These are phyloP conservation scores for Tetrahymena elliotti DNA, from an alignment of 73 alveolate species.

Conservation along the genomic window DNA sequence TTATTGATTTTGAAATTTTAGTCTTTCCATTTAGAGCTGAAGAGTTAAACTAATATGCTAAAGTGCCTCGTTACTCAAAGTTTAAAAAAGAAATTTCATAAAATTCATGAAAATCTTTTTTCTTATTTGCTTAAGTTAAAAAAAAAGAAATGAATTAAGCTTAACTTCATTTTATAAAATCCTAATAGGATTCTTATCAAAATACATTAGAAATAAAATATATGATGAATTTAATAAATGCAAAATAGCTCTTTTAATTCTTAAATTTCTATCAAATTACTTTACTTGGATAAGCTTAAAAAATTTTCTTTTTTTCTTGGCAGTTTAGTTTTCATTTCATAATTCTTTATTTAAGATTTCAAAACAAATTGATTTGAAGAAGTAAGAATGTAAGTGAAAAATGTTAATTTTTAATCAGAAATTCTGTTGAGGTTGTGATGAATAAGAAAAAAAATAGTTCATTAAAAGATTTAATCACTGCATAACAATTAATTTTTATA, in stretches of 20 bases:
- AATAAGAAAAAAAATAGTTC: neutral
- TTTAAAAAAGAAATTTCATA: neutral
- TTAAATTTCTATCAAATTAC: neutral
- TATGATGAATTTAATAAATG: neutral
- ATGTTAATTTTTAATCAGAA: neutral
- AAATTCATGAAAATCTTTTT: neutral
- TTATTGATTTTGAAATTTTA: too few relatives aligned
- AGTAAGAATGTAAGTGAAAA: neutral
- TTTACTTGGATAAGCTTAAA: neutral
- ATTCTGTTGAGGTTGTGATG: neutral
- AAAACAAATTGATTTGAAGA: too few relatives aligned
- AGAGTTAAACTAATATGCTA: neutral
- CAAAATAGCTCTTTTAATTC: neutral
- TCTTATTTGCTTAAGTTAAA: neutral
- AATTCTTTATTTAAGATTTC: neutral
- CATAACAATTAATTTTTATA: too few relatives aligned
- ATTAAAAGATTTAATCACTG: neutral
- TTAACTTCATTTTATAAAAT: neutral
- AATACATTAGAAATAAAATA: neutral
- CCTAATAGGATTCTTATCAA: neutral
- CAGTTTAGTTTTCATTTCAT: neutral
- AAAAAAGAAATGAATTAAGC: neutral
- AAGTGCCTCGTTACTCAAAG: neutral
- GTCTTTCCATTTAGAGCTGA: neutral
- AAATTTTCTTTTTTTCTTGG: too few relatives aligned